These are phyloP conservation scores for Coriaria nepalensis DNA, from an alignment of 306 rosid species.

Conservation along the genomic window DNA sequence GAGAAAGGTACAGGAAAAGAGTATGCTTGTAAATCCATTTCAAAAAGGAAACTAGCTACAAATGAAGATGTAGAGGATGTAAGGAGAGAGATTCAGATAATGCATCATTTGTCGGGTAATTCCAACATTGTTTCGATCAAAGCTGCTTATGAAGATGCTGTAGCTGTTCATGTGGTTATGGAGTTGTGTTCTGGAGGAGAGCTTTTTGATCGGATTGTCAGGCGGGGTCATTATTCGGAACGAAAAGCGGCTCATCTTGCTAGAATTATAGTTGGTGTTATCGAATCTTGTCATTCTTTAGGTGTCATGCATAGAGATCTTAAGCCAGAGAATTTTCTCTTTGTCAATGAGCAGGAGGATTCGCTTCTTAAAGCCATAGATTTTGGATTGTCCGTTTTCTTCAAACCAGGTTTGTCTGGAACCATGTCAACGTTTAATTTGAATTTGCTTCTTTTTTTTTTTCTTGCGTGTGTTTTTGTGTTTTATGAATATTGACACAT, in stretches of 20 bases:
- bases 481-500: constrained; percentile 13
- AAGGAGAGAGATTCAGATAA: constrained; percentile 82
- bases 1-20: constrained; percentile 58
- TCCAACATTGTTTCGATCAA: constrained; percentile 41
- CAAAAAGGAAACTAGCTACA: constrained; percentile 51
- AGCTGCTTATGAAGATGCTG: constrained; percentile 73
- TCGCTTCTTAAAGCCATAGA: constrained; percentile 78
- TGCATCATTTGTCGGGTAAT: constrained; percentile 77
- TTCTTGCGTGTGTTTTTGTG: background rate
- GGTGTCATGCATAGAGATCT: constrained; percentile 98
- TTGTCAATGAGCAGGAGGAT: constrained; percentile 60
- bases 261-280: constrained; percentile 58
- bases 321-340: constrained; percentile 89
- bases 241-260: constrained; percentile 65
- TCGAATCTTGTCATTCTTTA: constrained; percentile 78
- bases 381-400: constrained; percentile 79
- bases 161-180: constrained; percentile 83
- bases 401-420: constrained; percentile 64
- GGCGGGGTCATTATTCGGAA: constrained; percentile 61
- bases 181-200: constrained; percentile 87
- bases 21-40: constrained; percentile 79
- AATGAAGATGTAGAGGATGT: constrained; percentile 74
- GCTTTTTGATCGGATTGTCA: constrained; percentile 69
- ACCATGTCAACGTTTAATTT: background rate
- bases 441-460: no score